Evolutionary conservation across 116 monocot genomes (phyloP), one percentile per base, ranked within the genome.

Genomic region (Trichopus zeylanicus): DNA sequence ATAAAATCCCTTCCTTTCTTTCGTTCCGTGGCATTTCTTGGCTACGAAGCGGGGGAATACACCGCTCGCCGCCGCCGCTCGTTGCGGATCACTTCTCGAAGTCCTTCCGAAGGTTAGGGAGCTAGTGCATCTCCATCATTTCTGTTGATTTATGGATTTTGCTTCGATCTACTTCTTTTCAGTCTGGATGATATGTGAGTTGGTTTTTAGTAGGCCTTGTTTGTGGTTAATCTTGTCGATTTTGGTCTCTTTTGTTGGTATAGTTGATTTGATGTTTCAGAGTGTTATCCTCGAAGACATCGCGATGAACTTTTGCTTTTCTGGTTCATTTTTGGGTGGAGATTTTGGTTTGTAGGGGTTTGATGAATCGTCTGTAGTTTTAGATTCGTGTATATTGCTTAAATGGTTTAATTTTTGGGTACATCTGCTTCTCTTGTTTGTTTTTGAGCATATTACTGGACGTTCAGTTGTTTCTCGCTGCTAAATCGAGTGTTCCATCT

Each of bases 151-250:
- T n/a, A n/a, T n/a, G n/a, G 18, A 42, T 42, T 2, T 42, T 42
- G 42, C 42, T 16, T 42, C 42, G 42, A 42, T 42, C 42, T 42
- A 42, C 42, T 42, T 42, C 13, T 42, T 42, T 42, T 42, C n/a
- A n/a, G 42, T 42, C 12, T n/a, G n/a, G 12, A 12, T 42, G 0
- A 42, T 1, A n/a, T 13, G 18, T 16, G 42, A 16, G 38, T 38
- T 4, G 38, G 7, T 38, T 7, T 38, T 10, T n/a, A 42, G 42
- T n/a, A n/a, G n/a, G n/a, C n/a, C n/a, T n/a, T n/a, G n/a, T n/a
- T n/a, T n/a, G n/a, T n/a, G n/a, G n/a, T n/a, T n/a, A n/a, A n/a
- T n/a, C n/a, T 13, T 12, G 42, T 18, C n/a, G 42, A 42, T 42
- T 42, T 42, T 13, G n/a, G n/a, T n/a, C n/a, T 42, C 42, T 42